Percentiles rank a stretch among this genome's conserved stretches.
Conservation (phyloP, 805 yeast genomes). For the Osmozyma mogii region DNA sequence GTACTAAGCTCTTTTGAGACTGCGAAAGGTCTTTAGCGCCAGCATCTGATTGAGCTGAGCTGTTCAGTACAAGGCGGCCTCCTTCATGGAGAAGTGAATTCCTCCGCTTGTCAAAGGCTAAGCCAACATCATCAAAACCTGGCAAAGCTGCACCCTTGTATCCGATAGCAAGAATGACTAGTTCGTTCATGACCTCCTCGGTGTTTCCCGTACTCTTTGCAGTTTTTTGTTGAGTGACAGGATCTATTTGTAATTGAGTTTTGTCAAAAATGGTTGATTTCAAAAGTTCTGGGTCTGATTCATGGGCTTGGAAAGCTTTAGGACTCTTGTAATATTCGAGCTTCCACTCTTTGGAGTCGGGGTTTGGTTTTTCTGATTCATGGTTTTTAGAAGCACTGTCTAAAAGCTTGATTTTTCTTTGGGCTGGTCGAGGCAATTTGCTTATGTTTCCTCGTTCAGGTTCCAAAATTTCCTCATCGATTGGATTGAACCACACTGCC, state of each 20-base stretch:
- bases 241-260: slow-evolving; percentile 35
- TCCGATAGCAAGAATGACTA: slow-evolving; percentile 77
- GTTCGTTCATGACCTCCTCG: slow-evolving; percentile 40
- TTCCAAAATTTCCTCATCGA: slow-evolving; percentile 25
- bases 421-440: slow-evolving; percentile 45
- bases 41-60: slow-evolving; percentile 8
- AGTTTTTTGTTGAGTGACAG: slow-evolving; percentile 16
- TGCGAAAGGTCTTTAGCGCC: slow-evolving; percentile 12
- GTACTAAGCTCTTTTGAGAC: slow-evolving; percentile 16
- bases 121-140: slow-evolving; percentile 42
- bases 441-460: too few species aligned
- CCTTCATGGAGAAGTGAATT: slow-evolving; percentile 26
- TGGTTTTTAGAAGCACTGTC: slow-evolving; percentile 37
- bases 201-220: slow-evolving; percentile 30
- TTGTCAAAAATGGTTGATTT: slow-evolving; percentile 41
- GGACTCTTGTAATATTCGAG: slow-evolving; percentile 70
- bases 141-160: slow-evolving; percentile 60
- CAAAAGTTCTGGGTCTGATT: slow-evolving; percentile 29
- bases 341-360: slow-evolving; percentile 41
- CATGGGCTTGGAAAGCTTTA: slow-evolving; percentile 35
- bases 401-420: slow-evolving; percentile 58
- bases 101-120: slow-evolving; percentile 16
- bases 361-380: not conserved
- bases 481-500: slow-evolving; percentile 34
- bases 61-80: slow-evolving; percentile 22